Conservation (phyloP, 176 grass and related monocot species). For the Phoenix dactylifera region DNA sequence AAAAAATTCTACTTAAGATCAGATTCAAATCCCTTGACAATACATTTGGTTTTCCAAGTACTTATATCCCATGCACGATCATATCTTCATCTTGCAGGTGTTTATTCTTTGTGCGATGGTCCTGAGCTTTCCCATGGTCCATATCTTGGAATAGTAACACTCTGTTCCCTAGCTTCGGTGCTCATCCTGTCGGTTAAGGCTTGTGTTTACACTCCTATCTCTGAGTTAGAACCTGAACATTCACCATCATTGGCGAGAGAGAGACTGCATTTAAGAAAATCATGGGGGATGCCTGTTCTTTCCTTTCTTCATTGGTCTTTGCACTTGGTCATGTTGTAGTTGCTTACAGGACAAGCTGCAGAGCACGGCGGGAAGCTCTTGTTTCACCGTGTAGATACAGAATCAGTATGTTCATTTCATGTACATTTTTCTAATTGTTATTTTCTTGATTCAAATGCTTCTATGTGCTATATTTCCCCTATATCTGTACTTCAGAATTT, state of each 20-base stretch:
- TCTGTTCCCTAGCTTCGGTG: constrained; percentile 67
- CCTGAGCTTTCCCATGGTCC: constrained; percentile 57
- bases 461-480: background rate
- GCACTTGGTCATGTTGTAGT: constrained; percentile 79
- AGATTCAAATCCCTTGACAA: too few species aligned
- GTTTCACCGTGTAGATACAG: constrained; percentile 69
- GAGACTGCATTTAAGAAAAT: constrained; percentile 45
- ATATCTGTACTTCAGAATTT: too few species aligned
- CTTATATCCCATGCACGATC: background rate
- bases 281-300: constrained; percentile 88
- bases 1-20: too few species aligned
- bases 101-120: constrained; percentile 62
- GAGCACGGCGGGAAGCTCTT: constrained; percentile 72
- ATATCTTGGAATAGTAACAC: constrained; percentile 64
- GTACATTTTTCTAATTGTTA: constrained; percentile 1
- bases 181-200: constrained; percentile 70
- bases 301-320: constrained; percentile 83
- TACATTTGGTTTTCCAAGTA: too few species aligned
- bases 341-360: constrained; percentile 82
- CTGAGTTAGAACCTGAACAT: constrained; percentile 53
- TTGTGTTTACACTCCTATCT: constrained; percentile 52
- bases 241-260: constrained; percentile 61
- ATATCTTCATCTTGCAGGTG: constrained; percentile 43
- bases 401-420: constrained; percentile 36
- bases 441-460: constrained; percentile 1